Percentiles rank a stretch among this genome's conserved stretches.
phyloP scores from a whole-genome alignment of 306 rosid genomes.

The Urtica urens region DNA sequence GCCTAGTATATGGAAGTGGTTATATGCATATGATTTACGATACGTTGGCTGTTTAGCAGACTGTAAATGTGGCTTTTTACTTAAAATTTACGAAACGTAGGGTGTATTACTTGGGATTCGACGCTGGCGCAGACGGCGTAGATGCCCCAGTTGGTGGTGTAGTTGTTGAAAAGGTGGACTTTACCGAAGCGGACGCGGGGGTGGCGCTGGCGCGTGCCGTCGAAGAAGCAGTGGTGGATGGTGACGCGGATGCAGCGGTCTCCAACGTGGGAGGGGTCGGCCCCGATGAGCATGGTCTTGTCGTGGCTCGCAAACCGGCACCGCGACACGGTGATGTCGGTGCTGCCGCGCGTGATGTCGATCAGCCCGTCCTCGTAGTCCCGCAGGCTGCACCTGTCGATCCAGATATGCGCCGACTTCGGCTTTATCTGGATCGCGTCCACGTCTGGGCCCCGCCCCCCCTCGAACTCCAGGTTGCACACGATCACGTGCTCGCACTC shows the following conservation, averaged over 20 bases:
- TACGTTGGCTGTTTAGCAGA: no score
- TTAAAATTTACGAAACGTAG: no score
- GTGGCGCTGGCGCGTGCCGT: constrained; percentile 87
- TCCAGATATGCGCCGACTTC: constrained; percentile 90
- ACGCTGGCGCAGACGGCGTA: constrained; percentile 98
- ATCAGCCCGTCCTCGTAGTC: constrained; percentile 86
- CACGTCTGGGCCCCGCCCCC: constrained; percentile 84
- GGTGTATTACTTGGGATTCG: constrained; percentile 64
- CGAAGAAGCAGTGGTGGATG: constrained; percentile 90
- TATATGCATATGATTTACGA: no score
- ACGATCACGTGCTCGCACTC: constrained; percentile 86
- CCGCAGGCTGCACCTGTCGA: constrained; percentile 72
- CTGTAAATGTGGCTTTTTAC: no score
- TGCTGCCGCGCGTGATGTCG: constrained; percentile 80
- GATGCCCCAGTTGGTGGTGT: constrained; percentile 92
- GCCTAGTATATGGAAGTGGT: no score
- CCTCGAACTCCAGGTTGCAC: constrained; percentile 92
- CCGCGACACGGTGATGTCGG: constrained; percentile 81
- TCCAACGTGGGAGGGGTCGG: constrained; percentile 58
- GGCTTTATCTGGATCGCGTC: constrained; percentile 97
- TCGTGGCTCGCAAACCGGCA: constrained; percentile 79
- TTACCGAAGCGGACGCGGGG: constrained; percentile 83
- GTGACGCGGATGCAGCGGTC: constrained; percentile 87
- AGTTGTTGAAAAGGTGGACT: constrained; percentile 85
- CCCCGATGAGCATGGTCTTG: constrained; percentile 87